These are phyloP conservation scores for Neostapfia colusana DNA, from an alignment of 176 grass and related monocot genomes.

Conservation along the genomic window DNA sequence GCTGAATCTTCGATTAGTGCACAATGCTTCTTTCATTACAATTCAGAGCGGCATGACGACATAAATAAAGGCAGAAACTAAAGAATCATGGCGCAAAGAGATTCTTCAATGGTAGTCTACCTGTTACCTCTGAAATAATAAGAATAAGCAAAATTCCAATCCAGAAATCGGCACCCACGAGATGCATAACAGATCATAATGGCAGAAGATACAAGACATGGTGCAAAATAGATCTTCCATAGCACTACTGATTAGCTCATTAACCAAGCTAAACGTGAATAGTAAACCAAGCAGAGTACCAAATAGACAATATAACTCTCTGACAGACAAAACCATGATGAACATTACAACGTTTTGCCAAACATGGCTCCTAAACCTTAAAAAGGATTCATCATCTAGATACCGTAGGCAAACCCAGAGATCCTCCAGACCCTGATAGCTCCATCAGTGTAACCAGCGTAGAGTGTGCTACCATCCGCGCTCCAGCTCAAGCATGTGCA, in stretches of 20 bases:
- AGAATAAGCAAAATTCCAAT: too few species aligned
- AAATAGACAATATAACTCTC: slow-evolving; percentile 36
- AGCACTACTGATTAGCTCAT: slow-evolving; percentile 42
- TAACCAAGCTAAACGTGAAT: slow-evolving; percentile 43
- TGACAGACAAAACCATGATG: slow-evolving; percentile 44
- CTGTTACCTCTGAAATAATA: too few species aligned
- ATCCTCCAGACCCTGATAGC: slow-evolving; percentile 70
- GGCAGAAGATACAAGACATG: background rate
- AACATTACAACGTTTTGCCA: too few species aligned
- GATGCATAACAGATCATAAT: background rate
- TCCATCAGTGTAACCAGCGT: slow-evolving; percentile 56
- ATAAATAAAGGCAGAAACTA: too few species aligned
- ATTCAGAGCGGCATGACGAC: too few species aligned
- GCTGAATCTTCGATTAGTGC: too few species aligned
- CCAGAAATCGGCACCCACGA: background rate
- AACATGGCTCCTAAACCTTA: too few species aligned
- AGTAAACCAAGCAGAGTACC: slow-evolving; percentile 20
- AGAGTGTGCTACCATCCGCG: slow-evolving; percentile 53
- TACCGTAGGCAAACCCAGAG: slow-evolving; percentile 25
- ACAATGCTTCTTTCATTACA: too few species aligned
- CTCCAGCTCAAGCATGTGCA: slow-evolving; percentile 81
- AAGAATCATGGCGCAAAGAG: background rate
- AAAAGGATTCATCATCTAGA: too few species aligned
- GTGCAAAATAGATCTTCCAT: slow-evolving; percentile 30
- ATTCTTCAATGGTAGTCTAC: too few species aligned